A percentile compares a stretch with the other conserved stretches of the same genome.
phyloP scores from a whole-genome alignment of 2,329 filamentous ascomycete species.

The Xylaria sp. region DNA sequence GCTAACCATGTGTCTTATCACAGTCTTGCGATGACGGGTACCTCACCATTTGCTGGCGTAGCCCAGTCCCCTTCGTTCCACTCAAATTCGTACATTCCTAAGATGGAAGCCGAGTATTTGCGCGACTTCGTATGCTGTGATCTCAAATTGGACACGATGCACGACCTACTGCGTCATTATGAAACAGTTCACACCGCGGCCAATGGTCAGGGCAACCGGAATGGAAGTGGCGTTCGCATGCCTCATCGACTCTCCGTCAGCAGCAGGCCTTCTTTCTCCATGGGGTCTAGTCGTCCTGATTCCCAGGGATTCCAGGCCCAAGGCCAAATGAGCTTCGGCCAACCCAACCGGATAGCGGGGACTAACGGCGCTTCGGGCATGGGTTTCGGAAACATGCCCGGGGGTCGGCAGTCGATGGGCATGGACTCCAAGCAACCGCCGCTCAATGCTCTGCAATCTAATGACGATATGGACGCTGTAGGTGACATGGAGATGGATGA shows the following conservation, averaged over 20 bases:
- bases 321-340: conserved; percentile 39
- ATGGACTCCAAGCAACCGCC: conserved; percentile 47
- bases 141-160: conserved; percentile 84
- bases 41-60: conserved; percentile 80
- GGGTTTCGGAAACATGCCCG: conserved; percentile 44
- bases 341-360: conserved; percentile 34
- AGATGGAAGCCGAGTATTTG: conserved; percentile 97
- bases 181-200: conserved; percentile 90
- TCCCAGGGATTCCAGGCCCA: conserved; percentile 38
- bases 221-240: conserved; percentile 37
- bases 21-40: conserved; percentile 94
- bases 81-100: conserved; percentile 94
- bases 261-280: conserved; percentile 38
- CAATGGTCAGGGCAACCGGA: conserved; percentile 46
- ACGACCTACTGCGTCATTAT: conserved; percentile 95
- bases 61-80: conserved; percentile 94
- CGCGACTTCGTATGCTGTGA: conserved; percentile 96
- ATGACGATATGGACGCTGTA: conserved; percentile 79
- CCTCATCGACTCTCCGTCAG: conserved; percentile 41
- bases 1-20: conserved; percentile 38
- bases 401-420: conserved; percentile 45
- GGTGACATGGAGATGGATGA: conserved; percentile 99
- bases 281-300: conserved; percentile 37
- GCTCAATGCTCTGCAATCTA: conserved; percentile 49
- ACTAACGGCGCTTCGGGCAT: conserved; percentile 31